Base-by-base conservation (phyloP, 2,329 filamentous ascomycete genomes). In the Penicillium sp. region DNA sequence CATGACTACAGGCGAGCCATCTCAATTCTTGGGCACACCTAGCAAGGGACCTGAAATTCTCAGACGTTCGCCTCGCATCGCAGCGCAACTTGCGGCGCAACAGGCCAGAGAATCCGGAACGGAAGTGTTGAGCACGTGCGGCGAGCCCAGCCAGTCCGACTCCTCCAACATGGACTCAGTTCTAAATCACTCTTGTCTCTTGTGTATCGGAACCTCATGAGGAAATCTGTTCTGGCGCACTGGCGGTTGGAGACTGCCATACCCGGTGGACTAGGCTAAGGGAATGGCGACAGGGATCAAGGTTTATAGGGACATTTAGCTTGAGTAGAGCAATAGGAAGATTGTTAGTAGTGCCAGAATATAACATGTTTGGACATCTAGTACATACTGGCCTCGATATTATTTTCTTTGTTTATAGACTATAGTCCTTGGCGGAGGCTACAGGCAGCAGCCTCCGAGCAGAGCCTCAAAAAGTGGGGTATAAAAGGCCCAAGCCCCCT, bases 391-490 rank as follows among this genome's bases (percentile, higher is more conserved):
- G 28, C 30, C 30, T 31, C 12, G 11, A 5, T 31, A 31, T 35
- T 16, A 35, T 35, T 16, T 14, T 33, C 3, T 33, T 16, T 12
- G 16, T n/a, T 22, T 22, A 7, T 8, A n/a, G 22, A 28, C 9
- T 2, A n/a, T 12, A 25, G 33, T 45, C 6, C 28, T 36, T 36
- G 11, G 22, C 16, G 6, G 16, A 14, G 16, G 11, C 16, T 17
- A 17, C 22, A 36, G 45, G 31, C 42, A 44, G 17, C 19, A 16
- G 14, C 37, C n/a, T 12, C 28, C 6, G 12, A 17, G 30, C 49
- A 44, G 49, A 52, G 41, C 42, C 50, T 38, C 42, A 40, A 38
- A 30, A n/a, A 17, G 33, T 30, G 50, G 50, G 42, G 50, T 14
- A 25, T 19, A 44, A 14, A 16, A n/a, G 8, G 16, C 35, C 4